Base-by-base conservation (phyloP, 2,329 filamentous ascomycete genomes). In the Akanthomyces lecanii region DNA sequence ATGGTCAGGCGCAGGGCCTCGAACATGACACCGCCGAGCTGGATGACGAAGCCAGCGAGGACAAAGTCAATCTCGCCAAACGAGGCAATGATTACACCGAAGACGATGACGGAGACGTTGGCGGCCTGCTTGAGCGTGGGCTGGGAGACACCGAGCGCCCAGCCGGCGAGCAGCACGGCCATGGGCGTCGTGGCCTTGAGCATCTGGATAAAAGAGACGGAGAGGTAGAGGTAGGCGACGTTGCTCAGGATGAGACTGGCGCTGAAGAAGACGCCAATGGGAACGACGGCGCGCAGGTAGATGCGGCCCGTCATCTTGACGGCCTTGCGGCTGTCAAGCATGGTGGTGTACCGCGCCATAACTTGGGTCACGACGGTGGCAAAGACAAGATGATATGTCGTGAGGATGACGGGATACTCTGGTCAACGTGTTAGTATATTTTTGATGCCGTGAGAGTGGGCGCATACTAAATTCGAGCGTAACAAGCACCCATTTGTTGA, bases 151-250 rank as follows among this genome's bases (percentile, higher is more conserved):
- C 92, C 91, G 71, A 98, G 87, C 60, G 83, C 81, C 94, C 95
- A 98, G 68, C 92, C 91, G 47, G 91, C 89, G 68, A 98, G 78
- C 45, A 99, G 86, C 59, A 98, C 93, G 61, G 92, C 93, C 64
- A 98, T 93, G 18, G 95, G 95, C 38, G 91, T 98, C 50, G 92
- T 97, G 68, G 95, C 95, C 90, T 98, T 98, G 77, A 98, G 88
- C 94, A 98, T 98, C 83, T 98, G 94, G 72, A 98, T 98, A 77
- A 98, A 98, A 65, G 94, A 90, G 64, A 98, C 94, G 69, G 90
- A 95, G 65, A 98, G 86, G 78, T 97, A 97, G 62, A 97, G 85
- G 75, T 98, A 98, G 70, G 94, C 92, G 78, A 96, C 79, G 81
- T 98, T 98, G 73, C 93, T 92, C 78, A 92, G 97, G 75, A 98